Conservation (phyloP, 1,284 basidiomycete genomes). For the Malassezia vespertilionis region DNA sequence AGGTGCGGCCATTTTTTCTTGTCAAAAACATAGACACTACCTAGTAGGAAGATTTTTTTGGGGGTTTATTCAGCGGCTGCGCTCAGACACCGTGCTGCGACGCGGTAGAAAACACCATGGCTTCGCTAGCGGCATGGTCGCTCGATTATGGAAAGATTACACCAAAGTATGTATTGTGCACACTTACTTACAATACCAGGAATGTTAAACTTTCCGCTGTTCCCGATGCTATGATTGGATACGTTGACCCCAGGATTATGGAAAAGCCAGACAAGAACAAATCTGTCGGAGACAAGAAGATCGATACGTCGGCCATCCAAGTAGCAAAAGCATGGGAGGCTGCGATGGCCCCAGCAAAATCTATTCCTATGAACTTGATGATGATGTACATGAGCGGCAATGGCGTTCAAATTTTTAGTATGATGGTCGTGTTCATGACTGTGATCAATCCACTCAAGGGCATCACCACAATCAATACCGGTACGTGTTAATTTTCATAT, state of each 20-base stretch:
- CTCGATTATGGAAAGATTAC: slow-evolving; percentile 3
- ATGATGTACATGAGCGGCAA: slow-evolving; percentile 46
- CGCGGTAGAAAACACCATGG: too few relatives aligned
- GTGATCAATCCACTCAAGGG: slow-evolving; percentile 35
- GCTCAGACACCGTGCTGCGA: too few relatives aligned
- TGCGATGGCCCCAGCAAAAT: slow-evolving; percentile 37
- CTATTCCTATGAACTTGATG: slow-evolving; percentile 42
- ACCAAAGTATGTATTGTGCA: slow-evolving; percentile 5
- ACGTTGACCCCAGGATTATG: slow-evolving; percentile 1
- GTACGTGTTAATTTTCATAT: slow-evolving; percentile 14
- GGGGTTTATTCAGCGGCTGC: too few relatives aligned
- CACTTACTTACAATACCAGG: slow-evolving; percentile 4
- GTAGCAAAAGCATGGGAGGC: slow-evolving; percentile 42
- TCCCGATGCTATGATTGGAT: slow-evolving; percentile 11
- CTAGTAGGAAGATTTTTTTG: too few relatives aligned
- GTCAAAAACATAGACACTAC: too few relatives aligned
- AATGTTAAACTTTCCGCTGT: not conserved
- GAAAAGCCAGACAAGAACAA: slow-evolving; percentile 8
- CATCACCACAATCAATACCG: slow-evolving; percentile 24
- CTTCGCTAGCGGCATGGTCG: slow-evolving; percentile 10
- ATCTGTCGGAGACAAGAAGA: not conserved
- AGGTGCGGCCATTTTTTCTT: too few relatives aligned
- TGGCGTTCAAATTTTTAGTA: slow-evolving; percentile 44
- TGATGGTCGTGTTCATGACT: slow-evolving; percentile 46
- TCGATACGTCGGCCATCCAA: slow-evolving; percentile 32